Evolutionary conservation across 352 stramenopile species (phyloP).

Genomic region (Blastocystis sp.): DNA sequence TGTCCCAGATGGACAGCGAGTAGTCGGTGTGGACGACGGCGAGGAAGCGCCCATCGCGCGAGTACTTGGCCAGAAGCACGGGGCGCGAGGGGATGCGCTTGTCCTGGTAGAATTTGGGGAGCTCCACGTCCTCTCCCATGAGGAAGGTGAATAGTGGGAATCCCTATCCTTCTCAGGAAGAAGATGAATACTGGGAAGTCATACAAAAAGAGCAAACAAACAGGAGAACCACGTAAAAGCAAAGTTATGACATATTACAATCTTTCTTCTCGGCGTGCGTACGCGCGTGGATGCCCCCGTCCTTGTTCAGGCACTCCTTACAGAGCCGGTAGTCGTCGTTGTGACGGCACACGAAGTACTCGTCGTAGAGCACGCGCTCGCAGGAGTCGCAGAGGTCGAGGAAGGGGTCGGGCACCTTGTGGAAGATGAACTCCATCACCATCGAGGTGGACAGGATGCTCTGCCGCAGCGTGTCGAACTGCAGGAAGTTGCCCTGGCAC

Average conservation of each 20-base stretch:
- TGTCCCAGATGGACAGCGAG: conserved; percentile 42
- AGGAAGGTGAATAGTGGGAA: not conserved
- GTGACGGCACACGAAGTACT: conserved; percentile 36
- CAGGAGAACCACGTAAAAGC: not conserved
- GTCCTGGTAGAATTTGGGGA: conserved; percentile 29
- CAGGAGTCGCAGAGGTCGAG: conserved; percentile 59
- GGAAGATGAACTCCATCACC: conserved; percentile 60
- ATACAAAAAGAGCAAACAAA: not conserved
- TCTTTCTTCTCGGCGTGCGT: conserved; percentile 1
- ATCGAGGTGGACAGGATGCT: conserved; percentile 52
- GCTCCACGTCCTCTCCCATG: conserved; percentile 5
- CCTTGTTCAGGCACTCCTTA: conserved; percentile 51
- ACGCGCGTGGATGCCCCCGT: conserved; percentile 33
- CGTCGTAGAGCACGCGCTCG: conserved; percentile 40
- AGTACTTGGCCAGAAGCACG: conserved; percentile 12
- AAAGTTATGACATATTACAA: not conserved
- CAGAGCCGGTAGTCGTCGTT: conserved; percentile 57
- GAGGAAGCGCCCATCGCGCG: not conserved
- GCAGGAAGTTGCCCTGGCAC: conserved; percentile 64
- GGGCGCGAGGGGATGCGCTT: not conserved
- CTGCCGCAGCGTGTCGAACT: conserved; percentile 58
- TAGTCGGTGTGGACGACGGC: conserved; percentile 16
- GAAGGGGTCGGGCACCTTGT: conserved; percentile 49
- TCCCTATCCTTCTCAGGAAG: not conserved
- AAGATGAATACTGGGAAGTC: no score